Percentiles rank a stretch among this genome's conserved stretches.
Conservation (phyloP, 192 early-diverging fungal species). For the Backusella liffmaniae region DNA sequence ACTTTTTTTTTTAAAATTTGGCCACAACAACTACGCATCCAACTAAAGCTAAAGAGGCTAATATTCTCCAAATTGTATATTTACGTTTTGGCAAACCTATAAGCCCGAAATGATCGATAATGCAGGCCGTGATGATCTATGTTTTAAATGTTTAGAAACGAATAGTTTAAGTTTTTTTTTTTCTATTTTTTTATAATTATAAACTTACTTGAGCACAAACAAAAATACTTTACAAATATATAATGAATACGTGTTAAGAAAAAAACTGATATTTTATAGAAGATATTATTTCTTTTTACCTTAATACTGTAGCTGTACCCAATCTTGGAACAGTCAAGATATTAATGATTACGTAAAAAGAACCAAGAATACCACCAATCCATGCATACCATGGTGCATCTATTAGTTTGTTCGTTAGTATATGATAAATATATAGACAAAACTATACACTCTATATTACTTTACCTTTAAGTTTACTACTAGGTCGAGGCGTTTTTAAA, state of each 20-base stretch:
- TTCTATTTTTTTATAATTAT: not conserved
- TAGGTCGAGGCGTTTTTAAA: conserved; percentile 20
- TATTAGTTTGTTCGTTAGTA: not conserved
- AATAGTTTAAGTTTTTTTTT: not conserved
- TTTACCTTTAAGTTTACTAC: conserved; percentile 14
- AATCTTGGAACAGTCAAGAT: conserved; percentile 52
- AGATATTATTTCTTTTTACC: conserved; percentile 1
- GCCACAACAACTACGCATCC: conserved; percentile 47
- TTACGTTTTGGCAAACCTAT: conserved; percentile 42
- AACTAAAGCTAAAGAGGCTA: conserved; percentile 43
- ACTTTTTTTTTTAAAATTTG: conserved; percentile 27
- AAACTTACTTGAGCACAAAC: conserved; percentile 47
- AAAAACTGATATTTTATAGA: not conserved
- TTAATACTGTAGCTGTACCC: conserved; percentile 52
- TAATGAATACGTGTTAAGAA: not conserved
- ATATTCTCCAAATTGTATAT: conserved; percentile 41
- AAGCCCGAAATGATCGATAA: conserved; percentile 53
- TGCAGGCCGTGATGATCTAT: conserved; percentile 40
- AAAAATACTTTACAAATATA: conserved; percentile 30
- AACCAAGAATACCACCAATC: conserved; percentile 41
- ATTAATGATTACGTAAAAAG: conserved; percentile 52
- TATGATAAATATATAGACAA: no score
- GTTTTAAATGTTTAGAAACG: not conserved
- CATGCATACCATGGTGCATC: conserved; percentile 52
- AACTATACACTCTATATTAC: not conserved